Percentiles rank a stretch among this genome's conserved stretches.
Conservation (phyloP, 2,329 filamentous ascomycete genomes). For the Scytalidium lignicola region DNA sequence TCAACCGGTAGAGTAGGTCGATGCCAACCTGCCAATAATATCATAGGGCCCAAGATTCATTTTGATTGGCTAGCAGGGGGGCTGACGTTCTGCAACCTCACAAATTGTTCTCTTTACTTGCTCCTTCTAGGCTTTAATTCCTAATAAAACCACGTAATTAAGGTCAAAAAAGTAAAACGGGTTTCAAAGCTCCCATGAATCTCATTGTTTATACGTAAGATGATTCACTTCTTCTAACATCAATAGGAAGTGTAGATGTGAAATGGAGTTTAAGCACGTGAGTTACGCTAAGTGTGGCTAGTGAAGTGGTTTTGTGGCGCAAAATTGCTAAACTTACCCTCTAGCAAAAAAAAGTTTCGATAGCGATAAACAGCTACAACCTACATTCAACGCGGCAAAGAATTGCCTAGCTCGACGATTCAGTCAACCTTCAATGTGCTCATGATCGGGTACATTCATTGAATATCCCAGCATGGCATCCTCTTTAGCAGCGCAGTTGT, state of each 20-base stretch:
- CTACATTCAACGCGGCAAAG: background rate
- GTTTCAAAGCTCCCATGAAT: too few species aligned
- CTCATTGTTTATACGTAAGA: too few species aligned
- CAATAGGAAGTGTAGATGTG: background rate
- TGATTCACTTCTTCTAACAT: too few species aligned
- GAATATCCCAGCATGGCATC: conserved; percentile 58
- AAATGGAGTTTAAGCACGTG: background rate
- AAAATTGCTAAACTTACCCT: background rate
- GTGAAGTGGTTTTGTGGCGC: background rate
- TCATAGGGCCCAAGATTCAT: too few species aligned
- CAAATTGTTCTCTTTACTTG: too few species aligned
- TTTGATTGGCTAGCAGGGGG: too few species aligned
- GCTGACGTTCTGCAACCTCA: too few species aligned
- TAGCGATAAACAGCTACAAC: background rate
- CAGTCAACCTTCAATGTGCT: background rate
- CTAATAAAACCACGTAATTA: too few species aligned
- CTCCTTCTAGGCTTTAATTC: too few species aligned
- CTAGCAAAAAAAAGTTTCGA: background rate
- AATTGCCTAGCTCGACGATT: background rate
- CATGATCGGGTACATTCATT: background rate
- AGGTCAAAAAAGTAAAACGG: too few species aligned
- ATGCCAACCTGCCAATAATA: too few species aligned
- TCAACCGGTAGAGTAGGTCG: too few species aligned
- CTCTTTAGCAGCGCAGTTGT: conserved; percentile 87
- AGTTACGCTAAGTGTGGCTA: background rate